Base-by-base conservation (phyloP, 1,284 basidiomycete species). In the Waitea zeae region DNA sequence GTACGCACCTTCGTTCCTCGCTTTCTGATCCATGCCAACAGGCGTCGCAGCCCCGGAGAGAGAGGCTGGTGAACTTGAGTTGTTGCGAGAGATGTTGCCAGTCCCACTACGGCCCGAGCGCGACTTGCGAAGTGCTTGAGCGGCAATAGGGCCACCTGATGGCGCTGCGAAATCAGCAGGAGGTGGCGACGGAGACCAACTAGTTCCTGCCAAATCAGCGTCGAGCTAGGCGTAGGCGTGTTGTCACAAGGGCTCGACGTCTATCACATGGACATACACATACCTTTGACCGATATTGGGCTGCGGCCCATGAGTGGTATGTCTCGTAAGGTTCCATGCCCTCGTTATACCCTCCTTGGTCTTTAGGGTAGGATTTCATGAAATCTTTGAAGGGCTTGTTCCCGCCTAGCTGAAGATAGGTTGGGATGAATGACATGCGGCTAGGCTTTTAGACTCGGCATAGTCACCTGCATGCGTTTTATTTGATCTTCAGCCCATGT, bases 401-500 rank as follows among this genome's bases (percentile, higher is more conserved):
- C 36, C 89, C 89, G 40, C 89, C 88, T 30, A 81, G 64, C 78
- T 89, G 44, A 20, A 42, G 35, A n/a, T n/a, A n/a, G n/a, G 34
- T 33, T 38, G 30, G 34, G 36, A 39, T 36, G 41, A 41, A 38
- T 41, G 39, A 41, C 29, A 36, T 26, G 17, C 32, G 33, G 36
- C 29, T 35, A 34, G 34, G 33, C 34, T 24, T 35, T 35, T 37
- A 38, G 42, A 44, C 33, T 22, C 38, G 35, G 37, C 33, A 36
- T 5, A 42, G 62, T 34, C 30, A 86, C 83, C 70, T 82, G 75
- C 86, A 96, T 93, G 44, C 88, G 75, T 48, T 62, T 76, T 44
- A 93, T 62, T 54, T 96, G 89, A 36, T 89, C 84, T 27, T 78
- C 71, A 39, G 86, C 81, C 89, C 89, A 95, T 46, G 87, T 81